These are phyloP conservation scores for Blastobotrys malaysiensis DNA, from an alignment of 1,139 yeast genomes.

Conservation along the genomic window DNA sequence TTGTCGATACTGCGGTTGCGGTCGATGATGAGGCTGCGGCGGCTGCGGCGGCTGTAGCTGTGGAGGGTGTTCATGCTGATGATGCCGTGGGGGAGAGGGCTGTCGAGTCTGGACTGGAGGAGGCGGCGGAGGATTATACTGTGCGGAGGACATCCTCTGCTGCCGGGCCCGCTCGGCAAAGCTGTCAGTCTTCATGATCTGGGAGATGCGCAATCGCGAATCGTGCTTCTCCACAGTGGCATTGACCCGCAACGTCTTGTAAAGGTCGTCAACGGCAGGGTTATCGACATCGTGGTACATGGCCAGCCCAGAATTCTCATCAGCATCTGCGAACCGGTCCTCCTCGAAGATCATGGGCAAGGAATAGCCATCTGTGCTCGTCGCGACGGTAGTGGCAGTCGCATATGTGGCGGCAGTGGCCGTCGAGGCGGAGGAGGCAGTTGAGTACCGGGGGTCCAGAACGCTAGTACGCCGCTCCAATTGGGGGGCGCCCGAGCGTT, in stretches of 20 bases:
- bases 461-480: constrained; percentile 8
- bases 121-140: background rate
- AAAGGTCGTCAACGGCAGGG: background rate
- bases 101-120: constrained; percentile 2
- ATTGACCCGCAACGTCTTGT: constrained; percentile 2
- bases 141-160: background rate
- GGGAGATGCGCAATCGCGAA: constrained; percentile 25
- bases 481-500: constrained; percentile 1
- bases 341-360: constrained; percentile 38
- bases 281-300: background rate
- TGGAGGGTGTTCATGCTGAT: constrained; percentile 4
- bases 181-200: constrained; percentile 27
- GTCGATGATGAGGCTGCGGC: too few relatives aligned
- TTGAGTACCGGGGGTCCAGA: constrained; percentile 14
- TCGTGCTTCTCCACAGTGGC: background rate
- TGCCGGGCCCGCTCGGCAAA: constrained; percentile 16
- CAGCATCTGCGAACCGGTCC: constrained; percentile 36
- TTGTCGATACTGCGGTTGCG: constrained; percentile 1
- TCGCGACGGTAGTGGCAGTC: constrained; percentile 10
- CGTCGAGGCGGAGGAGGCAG: constrained; percentile 12
- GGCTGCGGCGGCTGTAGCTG: constrained; percentile 4
- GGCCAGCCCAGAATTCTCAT: constrained; percentile 24
- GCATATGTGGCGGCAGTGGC: constrained; percentile 14
- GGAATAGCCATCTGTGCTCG: constrained; percentile 12
- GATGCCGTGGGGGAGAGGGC: too few relatives aligned